Evolutionary conservation across 257 asterid species (phyloP).

Genomic region (Scutellaria minor): DNA sequence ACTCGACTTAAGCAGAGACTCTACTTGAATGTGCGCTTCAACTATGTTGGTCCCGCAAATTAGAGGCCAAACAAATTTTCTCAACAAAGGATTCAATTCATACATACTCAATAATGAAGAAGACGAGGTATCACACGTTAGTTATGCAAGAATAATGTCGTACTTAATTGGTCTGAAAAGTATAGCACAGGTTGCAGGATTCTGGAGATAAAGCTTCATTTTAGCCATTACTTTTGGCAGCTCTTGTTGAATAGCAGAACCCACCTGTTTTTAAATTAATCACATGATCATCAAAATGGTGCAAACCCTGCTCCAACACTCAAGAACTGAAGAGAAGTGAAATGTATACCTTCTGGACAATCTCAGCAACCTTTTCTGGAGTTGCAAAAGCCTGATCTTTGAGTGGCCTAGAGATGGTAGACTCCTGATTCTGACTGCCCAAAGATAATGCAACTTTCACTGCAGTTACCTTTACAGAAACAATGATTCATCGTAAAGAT

Average conservation of each 20-base stretch:
- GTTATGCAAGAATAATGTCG: constrained; percentile 31
- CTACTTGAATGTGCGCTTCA: constrained; percentile 89
- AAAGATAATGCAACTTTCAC: constrained; percentile 84
- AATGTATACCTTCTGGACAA: constrained; percentile 78
- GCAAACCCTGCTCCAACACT: background rate
- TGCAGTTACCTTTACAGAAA: constrained; percentile 80
- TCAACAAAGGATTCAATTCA: background rate
- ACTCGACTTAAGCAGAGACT: constrained; percentile 79
- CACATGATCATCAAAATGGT: constrained; percentile 4
- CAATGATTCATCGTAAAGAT: constrained; percentile 21
- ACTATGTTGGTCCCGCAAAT: constrained; percentile 84
- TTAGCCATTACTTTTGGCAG: constrained; percentile 79
- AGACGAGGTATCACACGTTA: background rate
- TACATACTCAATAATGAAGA: background rate
- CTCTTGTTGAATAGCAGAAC: constrained; percentile 75
- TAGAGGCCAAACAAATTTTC: constrained; percentile 23
- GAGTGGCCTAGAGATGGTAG: constrained; percentile 76
- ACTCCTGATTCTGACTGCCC: constrained; percentile 67
- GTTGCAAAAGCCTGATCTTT: constrained; percentile 95
- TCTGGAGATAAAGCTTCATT: constrained; percentile 97
- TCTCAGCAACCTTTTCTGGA: constrained; percentile 88
- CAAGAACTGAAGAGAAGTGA: background rate
- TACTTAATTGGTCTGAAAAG: constrained; percentile 97
- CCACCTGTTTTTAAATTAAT: constrained; percentile 55
- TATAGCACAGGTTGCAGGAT: constrained; percentile 88